phyloP scores from a whole-genome alignment of 2,329 filamentous ascomycete genomes.

The Penicillium sumatraense region DNA sequence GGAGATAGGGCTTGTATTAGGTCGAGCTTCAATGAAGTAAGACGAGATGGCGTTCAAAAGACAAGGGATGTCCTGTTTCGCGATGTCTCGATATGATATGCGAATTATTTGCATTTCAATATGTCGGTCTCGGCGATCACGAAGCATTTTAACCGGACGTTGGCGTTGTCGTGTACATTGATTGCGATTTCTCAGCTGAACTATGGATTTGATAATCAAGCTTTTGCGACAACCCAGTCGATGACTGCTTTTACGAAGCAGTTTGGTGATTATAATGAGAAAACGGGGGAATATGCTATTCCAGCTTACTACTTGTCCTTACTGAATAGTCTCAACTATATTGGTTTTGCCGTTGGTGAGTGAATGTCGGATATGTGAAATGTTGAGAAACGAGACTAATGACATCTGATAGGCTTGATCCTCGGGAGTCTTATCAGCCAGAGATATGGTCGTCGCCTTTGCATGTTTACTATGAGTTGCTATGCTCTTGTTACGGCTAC shows the following conservation, averaged over 20 bases:
- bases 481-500: conserved; percentile 36
- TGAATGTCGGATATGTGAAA: not conserved
- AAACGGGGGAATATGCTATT: conserved; percentile 30
- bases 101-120: not conserved
- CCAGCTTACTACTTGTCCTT: conserved; percentile 40
- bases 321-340: conserved; percentile 26
- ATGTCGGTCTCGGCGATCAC: not conserved
- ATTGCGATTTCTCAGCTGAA: conserved; percentile 46
- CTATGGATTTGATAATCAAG: conserved; percentile 49
- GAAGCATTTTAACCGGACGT: not conserved
- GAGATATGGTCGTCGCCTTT: conserved; percentile 39
- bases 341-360: conserved; percentile 16
- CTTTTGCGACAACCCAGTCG: conserved; percentile 42
- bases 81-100: not conserved
- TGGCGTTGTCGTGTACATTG: conserved; percentile 19
- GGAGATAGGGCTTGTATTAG: not conserved
- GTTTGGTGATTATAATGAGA: conserved; percentile 36
- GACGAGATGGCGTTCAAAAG: not conserved
- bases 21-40: not conserved
- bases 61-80: not conserved
- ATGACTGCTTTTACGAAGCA: conserved; percentile 42
- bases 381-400: not conserved
- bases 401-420: conserved; percentile 23
- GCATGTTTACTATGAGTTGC: conserved; percentile 45
- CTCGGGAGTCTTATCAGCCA: conserved; percentile 34